Base-by-base conservation (phyloP, 768 basidiomycete genomes). In the Russula brevipes region DNA sequence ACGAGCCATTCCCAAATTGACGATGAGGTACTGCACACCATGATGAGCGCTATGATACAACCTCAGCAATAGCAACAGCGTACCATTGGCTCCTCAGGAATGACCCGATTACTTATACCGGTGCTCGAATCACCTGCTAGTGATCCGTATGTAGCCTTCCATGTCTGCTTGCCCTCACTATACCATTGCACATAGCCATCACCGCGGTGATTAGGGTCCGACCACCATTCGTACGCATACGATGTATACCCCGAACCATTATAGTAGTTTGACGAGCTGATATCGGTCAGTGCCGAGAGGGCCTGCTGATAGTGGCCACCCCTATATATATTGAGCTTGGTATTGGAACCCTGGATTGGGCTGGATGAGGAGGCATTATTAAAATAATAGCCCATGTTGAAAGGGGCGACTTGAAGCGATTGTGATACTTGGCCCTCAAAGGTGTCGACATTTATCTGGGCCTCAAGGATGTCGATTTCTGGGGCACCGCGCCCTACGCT, bases 81-180 rank as follows among this genome's bases (percentile, higher is more conserved):
- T 68, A 93, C 91, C 94, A 98, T 88, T 2, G 97, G 96, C 73
- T 99, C 97, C 70, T 95, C 91, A 5, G 93, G 79, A 60, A 85
- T 85, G 16, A 94, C 70, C 39, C 95, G 80, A 69, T 81, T 77
- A 41, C 82, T 78, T 54, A 98, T 79, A 59, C 85, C 65, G 0
- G 82, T 76, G 4, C 68, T 70, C 0, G 81, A 30, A 74, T 94
- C 86, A 2, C 93, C 75, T 4, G 84, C 88, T n/a, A 94, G 74
- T 3, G 90, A 77, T 3, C 75, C 78, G 1, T 89, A 75, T 10
- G 82, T 84, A 51, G 89, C 74, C 36, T 79, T 86, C 94, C 95
- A 98, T 0, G 88, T 81, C 69, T 81, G 74, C 44, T 77, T 65
- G 5, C 84, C 87, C 63, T 85, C 78, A 64, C 83, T 83, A 53